phyloP scores from a whole-genome alignment of 768 basidiomycete species.

The Boletellus emodensis region DNA sequence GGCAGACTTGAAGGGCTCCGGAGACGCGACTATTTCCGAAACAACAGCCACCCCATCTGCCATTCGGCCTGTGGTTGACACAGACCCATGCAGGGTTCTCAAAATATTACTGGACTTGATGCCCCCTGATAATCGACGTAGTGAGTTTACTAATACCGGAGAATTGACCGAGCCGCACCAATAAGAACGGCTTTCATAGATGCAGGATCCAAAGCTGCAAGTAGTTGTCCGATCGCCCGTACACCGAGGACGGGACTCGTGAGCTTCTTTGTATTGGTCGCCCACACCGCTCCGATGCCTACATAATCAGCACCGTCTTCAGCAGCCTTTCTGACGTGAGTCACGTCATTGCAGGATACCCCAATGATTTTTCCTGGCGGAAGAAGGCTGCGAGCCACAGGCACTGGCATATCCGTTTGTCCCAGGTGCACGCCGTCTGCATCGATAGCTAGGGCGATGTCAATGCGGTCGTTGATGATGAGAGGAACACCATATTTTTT shows the following conservation, averaged over 20 bases:
- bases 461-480: slow-evolving; percentile 84
- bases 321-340: slow-evolving; percentile 61
- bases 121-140: slow-evolving; percentile 54
- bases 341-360: slow-evolving; percentile 66
- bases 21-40: slow-evolving; percentile 76
- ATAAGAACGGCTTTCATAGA: slow-evolving; percentile 76
- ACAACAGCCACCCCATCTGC: slow-evolving; percentile 87
- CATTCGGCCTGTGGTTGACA: slow-evolving; percentile 50
- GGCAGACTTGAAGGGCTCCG: slow-evolving; percentile 51
- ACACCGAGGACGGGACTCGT: slow-evolving; percentile 64
- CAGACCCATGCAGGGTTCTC: slow-evolving; percentile 68
- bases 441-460: slow-evolving; percentile 75
- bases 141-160: background rate
- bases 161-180: slow-evolving; percentile 44
- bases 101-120: slow-evolving; percentile 78
- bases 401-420: slow-evolving; percentile 78
- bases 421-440: slow-evolving; percentile 86
- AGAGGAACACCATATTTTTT: slow-evolving; percentile 75
- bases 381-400: slow-evolving; percentile 61
- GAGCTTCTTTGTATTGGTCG: slow-evolving; percentile 75
- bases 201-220: slow-evolving; percentile 62
- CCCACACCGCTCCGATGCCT: slow-evolving; percentile 83
- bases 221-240: slow-evolving; percentile 62
- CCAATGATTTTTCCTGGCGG: slow-evolving; percentile 73
- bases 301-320: slow-evolving; percentile 75